These are phyloP conservation scores for Xylariaceae sp. DNA, from an alignment of 2,329 filamentous ascomycete genomes.

Conservation along the genomic window DNA sequence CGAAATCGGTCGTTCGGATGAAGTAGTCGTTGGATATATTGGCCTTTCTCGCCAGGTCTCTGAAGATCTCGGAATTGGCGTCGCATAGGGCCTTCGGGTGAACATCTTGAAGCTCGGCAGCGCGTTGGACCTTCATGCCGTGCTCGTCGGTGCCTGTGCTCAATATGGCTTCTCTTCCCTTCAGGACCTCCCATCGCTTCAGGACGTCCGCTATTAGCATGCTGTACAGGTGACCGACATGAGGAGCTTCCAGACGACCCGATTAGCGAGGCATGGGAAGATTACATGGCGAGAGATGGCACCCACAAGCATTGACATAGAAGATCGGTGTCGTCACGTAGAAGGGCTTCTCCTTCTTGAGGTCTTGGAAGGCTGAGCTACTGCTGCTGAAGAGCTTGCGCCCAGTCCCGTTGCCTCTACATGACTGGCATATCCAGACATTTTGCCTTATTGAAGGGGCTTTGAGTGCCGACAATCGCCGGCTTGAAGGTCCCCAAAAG, in stretches of 20 bases:
- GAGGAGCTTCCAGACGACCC: conserved; percentile 64
- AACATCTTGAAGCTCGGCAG: conserved; percentile 70
- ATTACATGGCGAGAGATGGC: neutral
- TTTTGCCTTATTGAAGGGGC: conserved; percentile 12
- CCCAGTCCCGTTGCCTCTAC: conserved; percentile 19
- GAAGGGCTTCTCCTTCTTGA: conserved; percentile 77
- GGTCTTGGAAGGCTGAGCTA: conserved; percentile 11
- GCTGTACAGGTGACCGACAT: conserved; percentile 92
- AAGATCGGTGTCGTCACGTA: conserved; percentile 98
- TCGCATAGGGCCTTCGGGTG: conserved; percentile 88
- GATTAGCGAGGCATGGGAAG: conserved; percentile 22
- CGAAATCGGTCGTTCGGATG: conserved; percentile 84
- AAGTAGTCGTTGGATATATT: conserved; percentile 81
- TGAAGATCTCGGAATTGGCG: conserved; percentile 77
- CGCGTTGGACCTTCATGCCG: conserved; percentile 94
- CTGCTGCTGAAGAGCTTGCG: conserved; percentile 30
- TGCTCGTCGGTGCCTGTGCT: conserved; percentile 96
- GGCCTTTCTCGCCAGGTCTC: conserved; percentile 69
- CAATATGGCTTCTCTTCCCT: conserved; percentile 71
- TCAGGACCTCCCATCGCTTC: conserved; percentile 86
- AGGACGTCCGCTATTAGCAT: conserved; percentile 89
- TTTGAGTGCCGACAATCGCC: conserved; percentile 20
- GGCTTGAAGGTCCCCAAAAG: conserved; percentile 20
- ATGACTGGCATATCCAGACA: conserved; percentile 34
- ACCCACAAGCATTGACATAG: conserved; percentile 91